Evolutionary conservation across 2,329 filamentous ascomycete species (phyloP), one percentile per base, ranked within the genome.

Genomic region (Epichloe brachyelytri): DNA sequence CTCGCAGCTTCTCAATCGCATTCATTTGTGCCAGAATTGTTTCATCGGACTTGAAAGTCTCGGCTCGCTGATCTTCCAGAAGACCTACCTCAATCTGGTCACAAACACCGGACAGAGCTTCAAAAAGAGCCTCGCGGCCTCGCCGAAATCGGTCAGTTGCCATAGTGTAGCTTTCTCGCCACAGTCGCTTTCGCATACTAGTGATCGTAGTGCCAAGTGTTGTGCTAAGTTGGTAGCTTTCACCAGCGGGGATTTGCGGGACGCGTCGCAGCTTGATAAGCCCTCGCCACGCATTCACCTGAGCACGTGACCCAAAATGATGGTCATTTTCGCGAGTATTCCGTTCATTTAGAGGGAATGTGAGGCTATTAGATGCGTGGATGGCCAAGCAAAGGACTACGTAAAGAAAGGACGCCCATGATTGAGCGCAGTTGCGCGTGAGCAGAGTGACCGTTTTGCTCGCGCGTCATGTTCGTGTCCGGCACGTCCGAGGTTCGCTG

Each of bases 41-140:
- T 37, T 47, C 40, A 19, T 45, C 8, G 19, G 36, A 22, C 10
- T 30, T 36, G 17, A 14, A 22, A 19, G 41, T 20, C 17, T 46
- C 37, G 37, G 10, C 34, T 15, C 20, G 22, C 37, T 46, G 15
- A n/a, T 49, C 37, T 26, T 46, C 36, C 17, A 26, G 22, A 36
- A 43, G 34, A 19, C 14, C 37, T 46, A 30, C 38, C 37, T 43
- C 68, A 46, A 75, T 66, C 22, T 65, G 58, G 52, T 68, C 62
- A 52, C 70, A 72, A 8, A 67, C 66, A 34, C 62, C 57, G n/a
- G 59, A 59, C 7, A 75, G 56, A 34, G 70, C 70, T 53, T 68
- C 62, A 17, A 71, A 60, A 14, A 75, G 57, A 26, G 67, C 63
- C 45, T 67, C 62, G 10, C 70, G 67, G 26, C 70, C 70, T 37